A percentile compares a stretch with the other conserved stretches of the same genome.
These are phyloP conservation scores for Lupinus albus DNA, from an alignment of 306 rosid species.

Conservation along the genomic window DNA sequence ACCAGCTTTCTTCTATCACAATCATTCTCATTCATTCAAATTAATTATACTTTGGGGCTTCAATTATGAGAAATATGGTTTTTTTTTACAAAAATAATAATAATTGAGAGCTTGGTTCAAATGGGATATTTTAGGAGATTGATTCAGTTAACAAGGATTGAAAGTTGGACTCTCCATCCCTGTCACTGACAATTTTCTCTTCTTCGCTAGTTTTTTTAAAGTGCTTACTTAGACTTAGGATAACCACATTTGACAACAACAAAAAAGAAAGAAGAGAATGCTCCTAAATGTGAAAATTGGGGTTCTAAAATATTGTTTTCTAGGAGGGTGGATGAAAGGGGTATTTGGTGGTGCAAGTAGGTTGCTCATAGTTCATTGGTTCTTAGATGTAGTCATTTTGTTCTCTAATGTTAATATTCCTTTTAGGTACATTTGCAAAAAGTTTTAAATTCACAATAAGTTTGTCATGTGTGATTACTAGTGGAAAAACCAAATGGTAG, in stretches of 20 bases:
- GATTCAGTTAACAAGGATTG: background rate
- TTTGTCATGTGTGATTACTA: conserved; percentile 34
- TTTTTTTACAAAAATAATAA: background rate
- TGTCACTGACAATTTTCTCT: background rate
- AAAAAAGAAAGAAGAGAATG: background rate
- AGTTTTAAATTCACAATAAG: conserved; percentile 12
- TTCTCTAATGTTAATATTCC: conserved; percentile 7
- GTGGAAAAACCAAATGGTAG: conserved; percentile 19
- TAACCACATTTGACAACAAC: background rate
- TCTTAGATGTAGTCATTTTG: conserved; percentile 5
- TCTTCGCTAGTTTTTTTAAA: background rate
- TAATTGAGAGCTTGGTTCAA: background rate
- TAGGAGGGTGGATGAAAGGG: background rate
- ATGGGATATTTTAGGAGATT: conserved; percentile 7
- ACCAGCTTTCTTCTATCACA: conserved; percentile 44
- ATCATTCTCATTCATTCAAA: conserved; percentile 38
- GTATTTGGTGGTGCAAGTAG: conserved; percentile 6
- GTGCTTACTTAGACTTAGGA: background rate
- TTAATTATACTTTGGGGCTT: conserved; percentile 28
- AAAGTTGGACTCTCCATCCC: background rate
- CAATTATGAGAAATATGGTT: background rate
- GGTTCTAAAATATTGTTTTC: background rate
- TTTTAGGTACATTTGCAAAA: conserved; percentile 17
- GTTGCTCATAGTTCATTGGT: conserved; percentile 7
- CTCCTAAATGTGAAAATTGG: conserved; percentile 9